phyloP scores from a whole-genome alignment of 2,329 filamentous ascomycete species.

The Pseudocercospora fuligena region DNA sequence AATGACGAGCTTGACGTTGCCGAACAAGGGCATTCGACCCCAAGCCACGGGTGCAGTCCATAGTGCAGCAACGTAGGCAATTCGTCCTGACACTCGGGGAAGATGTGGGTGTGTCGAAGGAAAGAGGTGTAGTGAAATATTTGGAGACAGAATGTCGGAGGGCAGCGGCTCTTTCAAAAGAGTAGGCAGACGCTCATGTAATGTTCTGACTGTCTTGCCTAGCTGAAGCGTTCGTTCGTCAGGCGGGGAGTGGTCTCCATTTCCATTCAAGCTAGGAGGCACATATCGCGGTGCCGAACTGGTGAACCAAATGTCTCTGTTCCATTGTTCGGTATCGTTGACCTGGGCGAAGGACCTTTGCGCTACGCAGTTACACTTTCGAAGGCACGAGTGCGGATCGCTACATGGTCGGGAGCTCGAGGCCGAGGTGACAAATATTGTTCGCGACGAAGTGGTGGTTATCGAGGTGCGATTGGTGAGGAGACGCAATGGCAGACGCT shows the following conservation, averaged over 20 bases:
- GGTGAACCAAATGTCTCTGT: slow-evolving; percentile 51
- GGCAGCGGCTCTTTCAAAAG: slow-evolving; percentile 66
- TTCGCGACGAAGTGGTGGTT: slow-evolving; percentile 9
- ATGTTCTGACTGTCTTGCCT: slow-evolving; percentile 64
- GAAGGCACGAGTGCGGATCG: slow-evolving; percentile 31
- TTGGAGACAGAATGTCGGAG: slow-evolving; percentile 65
- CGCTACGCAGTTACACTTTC: slow-evolving; percentile 33
- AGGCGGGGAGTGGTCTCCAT: slow-evolving; percentile 50
- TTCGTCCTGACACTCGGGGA: slow-evolving; percentile 85
- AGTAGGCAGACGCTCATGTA: slow-evolving; percentile 67
- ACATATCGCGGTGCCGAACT: slow-evolving; percentile 42
- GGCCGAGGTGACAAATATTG: slow-evolving; percentile 1
- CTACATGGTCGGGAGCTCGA: slow-evolving; percentile 19
- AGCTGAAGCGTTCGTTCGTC: slow-evolving; percentile 66
- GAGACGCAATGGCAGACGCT: slow-evolving; percentile 50
- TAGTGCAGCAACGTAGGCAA: slow-evolving; percentile 88
- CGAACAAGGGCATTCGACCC: slow-evolving; percentile 88
- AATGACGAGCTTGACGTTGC: slow-evolving; percentile 86
- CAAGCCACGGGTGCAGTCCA: slow-evolving; percentile 97
- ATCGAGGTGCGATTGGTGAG: slow-evolving; percentile 19
- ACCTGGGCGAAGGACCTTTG: slow-evolving; percentile 36
- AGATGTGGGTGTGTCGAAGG: slow-evolving; percentile 83
- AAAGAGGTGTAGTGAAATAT: slow-evolving; percentile 66
- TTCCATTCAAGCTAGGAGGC: slow-evolving; percentile 12
- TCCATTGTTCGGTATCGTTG: slow-evolving; percentile 35